These are phyloP conservation scores for Atalantia buxifolia DNA, from an alignment of 345 rosid genomes.

Conservation along the genomic window DNA sequence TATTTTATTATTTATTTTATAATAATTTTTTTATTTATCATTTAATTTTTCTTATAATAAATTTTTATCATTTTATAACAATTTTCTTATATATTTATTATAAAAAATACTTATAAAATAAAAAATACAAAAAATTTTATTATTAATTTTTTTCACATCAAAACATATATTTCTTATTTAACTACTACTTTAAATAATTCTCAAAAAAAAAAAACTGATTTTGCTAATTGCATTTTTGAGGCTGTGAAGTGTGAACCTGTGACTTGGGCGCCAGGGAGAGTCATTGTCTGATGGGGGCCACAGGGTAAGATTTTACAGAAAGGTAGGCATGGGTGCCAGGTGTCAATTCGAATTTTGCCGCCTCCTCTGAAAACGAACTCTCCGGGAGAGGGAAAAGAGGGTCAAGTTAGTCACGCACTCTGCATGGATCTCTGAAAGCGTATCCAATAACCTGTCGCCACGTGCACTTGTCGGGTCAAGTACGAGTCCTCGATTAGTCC, in stretches of 20 bases:
- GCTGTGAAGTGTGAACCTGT: not conserved
- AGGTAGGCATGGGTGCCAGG: not conserved
- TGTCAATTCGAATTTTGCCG: slow-evolving; percentile 23
- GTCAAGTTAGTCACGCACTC: slow-evolving; percentile 11
- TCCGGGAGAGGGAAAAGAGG: not conserved
- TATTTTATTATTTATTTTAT: no score
- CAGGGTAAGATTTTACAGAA: slow-evolving; percentile 3
- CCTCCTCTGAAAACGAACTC: slow-evolving; percentile 17
- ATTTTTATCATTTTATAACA: no score
- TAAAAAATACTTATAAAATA: no score
- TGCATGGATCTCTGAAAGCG: slow-evolving; percentile 30
- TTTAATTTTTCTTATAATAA: no score
- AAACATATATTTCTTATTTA: no score
- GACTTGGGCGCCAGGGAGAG: not conserved
- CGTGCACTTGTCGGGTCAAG: slow-evolving; percentile 32
- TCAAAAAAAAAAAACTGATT: not conserved
- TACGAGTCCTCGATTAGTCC: slow-evolving; percentile 28
- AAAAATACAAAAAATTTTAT: no score
- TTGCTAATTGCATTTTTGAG: not conserved
- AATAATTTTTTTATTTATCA: no score
- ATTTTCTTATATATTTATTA: no score
- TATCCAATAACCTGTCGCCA: slow-evolving; percentile 14
- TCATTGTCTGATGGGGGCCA: slow-evolving; percentile 9
- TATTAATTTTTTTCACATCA: no score
- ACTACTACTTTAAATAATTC: no score